Percentiles rank a stretch among this genome's conserved stretches.
Conservation (phyloP, 805 yeast genomes). For the Candida jianshihensis region DNA sequence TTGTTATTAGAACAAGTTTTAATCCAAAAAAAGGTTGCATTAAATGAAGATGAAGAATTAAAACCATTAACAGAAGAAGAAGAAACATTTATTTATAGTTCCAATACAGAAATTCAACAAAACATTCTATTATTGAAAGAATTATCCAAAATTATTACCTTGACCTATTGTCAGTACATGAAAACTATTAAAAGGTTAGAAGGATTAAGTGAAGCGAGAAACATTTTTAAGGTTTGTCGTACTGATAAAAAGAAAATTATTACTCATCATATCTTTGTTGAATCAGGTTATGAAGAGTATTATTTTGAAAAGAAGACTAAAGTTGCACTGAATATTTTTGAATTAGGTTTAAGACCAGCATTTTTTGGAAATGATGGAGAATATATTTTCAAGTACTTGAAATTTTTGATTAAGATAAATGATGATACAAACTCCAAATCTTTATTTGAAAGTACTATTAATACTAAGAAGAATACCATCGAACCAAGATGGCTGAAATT, state of each 20-base stretch:
- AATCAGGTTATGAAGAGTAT: constrained; percentile 76
- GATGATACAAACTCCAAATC: constrained; percentile 71
- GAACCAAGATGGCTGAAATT: constrained; percentile 31
- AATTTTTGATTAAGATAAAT: constrained; percentile 60
- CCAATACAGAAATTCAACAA: constrained; percentile 10
- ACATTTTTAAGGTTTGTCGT: constrained; percentile 63
- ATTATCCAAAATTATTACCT: constrained; percentile 41
- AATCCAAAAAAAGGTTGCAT: not conserved
- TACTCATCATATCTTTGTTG: constrained; percentile 73
- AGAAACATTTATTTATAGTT: constrained; percentile 8
- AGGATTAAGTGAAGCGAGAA: constrained; percentile 69
- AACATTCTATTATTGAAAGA: constrained; percentile 15
- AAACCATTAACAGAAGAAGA: constrained; percentile 15
- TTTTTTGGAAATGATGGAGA: constrained; percentile 46
- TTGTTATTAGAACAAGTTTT: constrained; percentile 7
- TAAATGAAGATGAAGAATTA: constrained; percentile 6
- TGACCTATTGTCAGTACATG: constrained; percentile 65
- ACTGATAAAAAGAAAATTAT: constrained; percentile 36
- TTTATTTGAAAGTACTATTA: constrained; percentile 70
- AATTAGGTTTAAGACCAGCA: constrained; percentile 58
- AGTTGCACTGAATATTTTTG: constrained; percentile 71
- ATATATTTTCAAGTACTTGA: constrained; percentile 62
- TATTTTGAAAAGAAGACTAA: constrained; percentile 51
- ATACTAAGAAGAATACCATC: constrained; percentile 30
- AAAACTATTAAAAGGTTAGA: constrained; percentile 58